phyloP scores from a whole-genome alignment of 257 asterid species.

The Penstemon barbatus region DNA sequence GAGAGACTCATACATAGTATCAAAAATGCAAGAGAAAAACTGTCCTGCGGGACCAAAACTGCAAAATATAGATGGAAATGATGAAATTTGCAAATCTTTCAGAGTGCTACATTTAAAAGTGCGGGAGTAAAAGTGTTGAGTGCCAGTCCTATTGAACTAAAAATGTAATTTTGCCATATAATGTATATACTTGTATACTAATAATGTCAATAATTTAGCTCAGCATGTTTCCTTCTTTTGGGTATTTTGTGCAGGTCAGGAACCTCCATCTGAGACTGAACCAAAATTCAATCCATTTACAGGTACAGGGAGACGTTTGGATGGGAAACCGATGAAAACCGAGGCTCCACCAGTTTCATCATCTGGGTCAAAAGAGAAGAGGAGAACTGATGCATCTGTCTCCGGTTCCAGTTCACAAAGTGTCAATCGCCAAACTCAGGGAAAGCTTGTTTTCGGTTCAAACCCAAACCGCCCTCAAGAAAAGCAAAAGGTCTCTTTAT shows the following conservation, averaged over 20 bases:
- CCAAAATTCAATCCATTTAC: conserved; percentile 86
- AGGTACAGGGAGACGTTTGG: conserved; percentile 83
- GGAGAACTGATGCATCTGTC: conserved; percentile 37
- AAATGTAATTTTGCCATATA: no score
- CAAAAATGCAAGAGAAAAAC: no score
- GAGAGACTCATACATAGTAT: no score
- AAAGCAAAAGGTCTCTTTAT: conserved; percentile 51
- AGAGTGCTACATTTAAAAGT: no score
- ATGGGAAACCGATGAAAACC: conserved; percentile 68
- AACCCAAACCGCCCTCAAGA: conserved; percentile 54
- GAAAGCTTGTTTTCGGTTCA: conserved; percentile 93
- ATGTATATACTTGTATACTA: no score
- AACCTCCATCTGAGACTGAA: conserved; percentile 57
- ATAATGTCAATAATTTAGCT: not conserved
- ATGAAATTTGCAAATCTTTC: no score
- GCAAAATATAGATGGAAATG: no score
- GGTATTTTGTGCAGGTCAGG: conserved; percentile 46
- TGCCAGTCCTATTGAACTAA: no score
- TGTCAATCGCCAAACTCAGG: conserved; percentile 71
- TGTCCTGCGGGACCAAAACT: no score
- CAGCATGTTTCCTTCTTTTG: not conserved
- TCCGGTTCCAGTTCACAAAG: conserved; percentile 65
- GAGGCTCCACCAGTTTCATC: conserved; percentile 58
- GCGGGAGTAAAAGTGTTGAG: no score
- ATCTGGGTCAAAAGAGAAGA: conserved; percentile 51